phyloP scores from a whole-genome alignment of 257 asterid species.

The Solanum bukasovii region DNA sequence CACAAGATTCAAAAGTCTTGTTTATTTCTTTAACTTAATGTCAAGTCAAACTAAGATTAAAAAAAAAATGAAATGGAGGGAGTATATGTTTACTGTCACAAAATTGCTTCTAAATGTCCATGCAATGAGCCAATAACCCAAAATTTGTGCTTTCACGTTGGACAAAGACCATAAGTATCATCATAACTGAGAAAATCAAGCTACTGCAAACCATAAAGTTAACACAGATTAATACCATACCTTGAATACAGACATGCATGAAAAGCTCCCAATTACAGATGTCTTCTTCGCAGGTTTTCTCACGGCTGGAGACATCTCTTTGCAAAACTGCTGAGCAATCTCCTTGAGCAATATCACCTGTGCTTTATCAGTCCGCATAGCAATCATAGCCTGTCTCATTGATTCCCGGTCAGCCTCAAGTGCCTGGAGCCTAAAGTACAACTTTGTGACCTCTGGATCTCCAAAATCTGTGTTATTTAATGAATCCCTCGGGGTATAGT shows the following conservation, averaged over 20 bases:
- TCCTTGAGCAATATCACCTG: slow-evolving; percentile 80
- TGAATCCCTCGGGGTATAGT: slow-evolving; percentile 55
- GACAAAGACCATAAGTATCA: not conserved
- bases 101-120: not conserved
- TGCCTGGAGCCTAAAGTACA: slow-evolving; percentile 83
- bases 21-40: not conserved
- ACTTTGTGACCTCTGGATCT: slow-evolving; percentile 76
- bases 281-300: slow-evolving; percentile 44
- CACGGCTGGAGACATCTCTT: slow-evolving; percentile 58
- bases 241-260: slow-evolving; percentile 62
- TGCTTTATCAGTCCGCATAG: slow-evolving; percentile 88
- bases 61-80: not conserved
- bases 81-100: not conserved
- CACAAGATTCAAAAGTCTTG: not conserved
- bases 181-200: slow-evolving; percentile 47
- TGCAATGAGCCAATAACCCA: not conserved
- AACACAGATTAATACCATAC: slow-evolving; percentile 21
- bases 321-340: slow-evolving; percentile 83
- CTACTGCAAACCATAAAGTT: not conserved
- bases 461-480: slow-evolving; percentile 24
- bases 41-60: not conserved
- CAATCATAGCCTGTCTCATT: slow-evolving; percentile 84
- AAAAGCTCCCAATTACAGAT: slow-evolving; percentile 33
- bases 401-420: slow-evolving; percentile 98
- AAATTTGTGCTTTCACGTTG: not conserved